Evolutionary conservation across 2,329 filamentous ascomycete genomes (phyloP).

Genomic region (Ophiocordyceps polyrhachis-furcata): DNA sequence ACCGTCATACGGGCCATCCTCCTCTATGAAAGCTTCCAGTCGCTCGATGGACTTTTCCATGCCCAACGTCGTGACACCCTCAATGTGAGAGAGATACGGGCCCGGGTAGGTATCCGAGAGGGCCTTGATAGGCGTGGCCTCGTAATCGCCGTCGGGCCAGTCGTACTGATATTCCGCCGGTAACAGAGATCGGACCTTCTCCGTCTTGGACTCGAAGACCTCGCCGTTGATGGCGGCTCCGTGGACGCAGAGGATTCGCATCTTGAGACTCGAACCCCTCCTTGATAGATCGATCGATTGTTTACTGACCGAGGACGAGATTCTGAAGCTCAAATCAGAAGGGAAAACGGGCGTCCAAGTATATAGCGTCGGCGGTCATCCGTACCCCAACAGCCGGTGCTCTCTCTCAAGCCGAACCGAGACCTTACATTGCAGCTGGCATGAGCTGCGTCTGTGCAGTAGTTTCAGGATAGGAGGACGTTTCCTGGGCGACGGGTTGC

Average conservation of each 20-base stretch:
- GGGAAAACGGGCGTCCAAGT: too few relatives aligned
- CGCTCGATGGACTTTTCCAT: background rate
- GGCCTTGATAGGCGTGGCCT: background rate
- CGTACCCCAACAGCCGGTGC: too few relatives aligned
- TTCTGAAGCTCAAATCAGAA: too few relatives aligned
- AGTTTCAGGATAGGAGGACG: too few relatives aligned
- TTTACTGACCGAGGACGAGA: too few relatives aligned
- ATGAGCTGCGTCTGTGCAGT: too few relatives aligned
- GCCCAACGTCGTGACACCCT: background rate
- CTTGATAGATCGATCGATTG: too few relatives aligned
- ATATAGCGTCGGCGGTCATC: too few relatives aligned
- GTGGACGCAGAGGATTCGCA: slow-evolving; percentile 1
- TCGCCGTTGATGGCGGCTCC: slow-evolving; percentile 1
- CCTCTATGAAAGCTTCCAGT: background rate
- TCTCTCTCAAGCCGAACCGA: too few relatives aligned
- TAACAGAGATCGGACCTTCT: background rate
- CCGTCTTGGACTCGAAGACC: background rate
- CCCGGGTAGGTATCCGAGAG: background rate
- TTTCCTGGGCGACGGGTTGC: too few relatives aligned
- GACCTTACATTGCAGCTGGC: too few relatives aligned
- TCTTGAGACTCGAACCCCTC: background rate
- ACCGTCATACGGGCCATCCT: slow-evolving; percentile 1
- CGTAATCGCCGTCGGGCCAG: background rate
- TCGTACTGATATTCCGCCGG: background rate
- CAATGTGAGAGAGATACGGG: background rate